Conservation (phyloP, 306 rosid genomes). For the Quillaja saponaria region DNA sequence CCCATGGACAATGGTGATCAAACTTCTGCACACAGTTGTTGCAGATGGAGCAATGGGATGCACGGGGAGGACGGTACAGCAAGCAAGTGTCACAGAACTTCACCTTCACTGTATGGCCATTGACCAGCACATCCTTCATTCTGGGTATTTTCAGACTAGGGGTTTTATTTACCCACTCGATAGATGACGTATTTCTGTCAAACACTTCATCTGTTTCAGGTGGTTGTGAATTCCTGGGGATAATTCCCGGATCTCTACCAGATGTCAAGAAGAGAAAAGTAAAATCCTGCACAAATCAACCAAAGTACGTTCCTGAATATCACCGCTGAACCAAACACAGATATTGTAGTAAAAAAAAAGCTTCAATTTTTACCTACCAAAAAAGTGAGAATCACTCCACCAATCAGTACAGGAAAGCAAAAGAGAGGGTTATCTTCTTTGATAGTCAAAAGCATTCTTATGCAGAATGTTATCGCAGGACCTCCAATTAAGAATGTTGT, state of each 20-base stretch:
- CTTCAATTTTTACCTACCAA: conserved; percentile 66
- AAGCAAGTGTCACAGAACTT: conserved; percentile 91
- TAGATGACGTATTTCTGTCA: conserved; percentile 40
- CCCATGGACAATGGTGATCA: conserved; percentile 99
- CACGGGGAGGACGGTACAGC: conserved; percentile 87
- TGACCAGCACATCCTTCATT: conserved; percentile 62
- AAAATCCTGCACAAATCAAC: conserved; percentile 65
- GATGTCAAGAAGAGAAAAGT: conserved; percentile 80
- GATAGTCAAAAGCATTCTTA: conserved; percentile 53
- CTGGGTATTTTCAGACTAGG: conserved; percentile 63
- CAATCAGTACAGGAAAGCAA: conserved; percentile 51
- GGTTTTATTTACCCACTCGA: conserved; percentile 64
- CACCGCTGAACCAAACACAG: conserved; percentile 22
- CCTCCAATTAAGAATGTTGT: conserved; percentile 76
- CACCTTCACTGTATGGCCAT: conserved; percentile 73
- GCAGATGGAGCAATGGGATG: conserved; percentile 93
- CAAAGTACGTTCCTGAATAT: conserved; percentile 24
- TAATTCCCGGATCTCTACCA: conserved; percentile 89
- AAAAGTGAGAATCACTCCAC: conserved; percentile 68
- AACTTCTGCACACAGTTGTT: conserved; percentile 93
- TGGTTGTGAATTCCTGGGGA: conserved; percentile 66
- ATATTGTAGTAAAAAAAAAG: conserved; percentile 15
- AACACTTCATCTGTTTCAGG: conserved; percentile 59
- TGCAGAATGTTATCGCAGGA: conserved; percentile 80
- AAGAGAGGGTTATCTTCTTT: conserved; percentile 36